Base-by-base conservation (phyloP, 805 yeast genomes). In the Zygosaccharomyces kombuchaensis region DNA sequence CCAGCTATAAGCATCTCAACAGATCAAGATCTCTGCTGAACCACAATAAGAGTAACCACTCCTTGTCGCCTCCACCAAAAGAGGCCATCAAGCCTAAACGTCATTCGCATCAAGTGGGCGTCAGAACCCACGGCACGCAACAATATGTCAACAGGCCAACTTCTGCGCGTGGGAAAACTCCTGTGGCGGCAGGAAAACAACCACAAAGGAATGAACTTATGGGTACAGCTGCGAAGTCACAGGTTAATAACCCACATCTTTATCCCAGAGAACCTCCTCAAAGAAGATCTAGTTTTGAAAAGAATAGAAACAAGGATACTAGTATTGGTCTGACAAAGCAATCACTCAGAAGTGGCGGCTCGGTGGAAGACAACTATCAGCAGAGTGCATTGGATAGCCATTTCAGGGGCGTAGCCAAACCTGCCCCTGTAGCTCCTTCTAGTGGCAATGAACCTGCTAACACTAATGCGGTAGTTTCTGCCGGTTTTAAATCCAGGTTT, bases 241-340 rank as follows among this genome's bases (percentile, higher is more conserved):
- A 77, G 78, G 31, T 10, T 27, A 14, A 50, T 19, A 53, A 45
- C 45, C 46, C 52, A 47, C 46, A 43, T 32, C 51, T 61, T 6
- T 63, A 64, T 42, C 74, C 72, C 19, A 70, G 71, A 36, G 67
- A 70, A 27, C 67, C 69, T 30, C 61, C 70, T 52, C 56, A 65
- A 69, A 57, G 69, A 62, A 60, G 57, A 41, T 81, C 88, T 0
- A 81, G 87, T 31, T 82, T 77, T 57, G 81, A 77, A 52, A 81
- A 76, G 55, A 70, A 54, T 40, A 57, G 71, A 54, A 52, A 63
- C 12, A 53, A 53, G 9, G 62, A 60, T 12, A 53, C 59, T 1
- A 59, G 60, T 46, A 60, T 66, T 14, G 75, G 70, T 9, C 69
- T 69, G 52, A 69, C 69, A 43, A 68, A 60, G 51, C 51, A 59